Evolutionary conservation across 805 yeast genomes (phyloP), one percentile per base, ranked within the genome.

Genomic region (Metschnikowia lochheadii): DNA sequence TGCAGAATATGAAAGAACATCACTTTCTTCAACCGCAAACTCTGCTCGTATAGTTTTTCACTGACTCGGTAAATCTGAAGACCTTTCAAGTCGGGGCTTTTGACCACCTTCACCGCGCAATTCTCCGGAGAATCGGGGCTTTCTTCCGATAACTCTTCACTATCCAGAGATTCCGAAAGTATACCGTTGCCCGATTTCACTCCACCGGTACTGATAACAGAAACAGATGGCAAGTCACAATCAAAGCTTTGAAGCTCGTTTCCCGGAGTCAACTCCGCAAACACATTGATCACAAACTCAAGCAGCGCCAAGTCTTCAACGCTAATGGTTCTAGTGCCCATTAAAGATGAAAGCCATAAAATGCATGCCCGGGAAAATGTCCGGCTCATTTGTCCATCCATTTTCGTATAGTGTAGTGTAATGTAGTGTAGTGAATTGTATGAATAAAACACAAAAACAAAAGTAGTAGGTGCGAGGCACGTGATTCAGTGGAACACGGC

Each of bases 1-100:
- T 53, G 51, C 23, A 50, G 48, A 3, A 53, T 26, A 36, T 53
- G 56, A 15, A 36, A 35, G 43, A 48, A 47, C 20, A 53, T 46
- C 17, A 46, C 43, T 32, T 49, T 43, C 21, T 35, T 43, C 33
- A 43, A 23, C 15, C 21, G 38, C 8, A 17, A 5, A 17, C 46
- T 43, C 32, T 35, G 46, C 17, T 43, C 46, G 10, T 32, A 11
- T 14, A 43, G 40, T 23, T 35, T 21, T 15, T 43, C 46, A 11
- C 40, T 43, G 21, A 43, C 46, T 3, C 46, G 34, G 21, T 43
- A 43, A 1, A 43, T 33, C n/a, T 23, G 46, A 7, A 26, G 44
- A 3, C 23, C 33, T 11, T 21, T 43, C 17, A 35, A 34, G 11
- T 43, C 46, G 13, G 46, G 46, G n/a, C 39, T 34, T 33, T 23